Percentiles rank a stretch among this genome's conserved stretches.
Evolutionary conservation across 306 rosid genomes (phyloP).

Genomic region (Senna tora): DNA sequence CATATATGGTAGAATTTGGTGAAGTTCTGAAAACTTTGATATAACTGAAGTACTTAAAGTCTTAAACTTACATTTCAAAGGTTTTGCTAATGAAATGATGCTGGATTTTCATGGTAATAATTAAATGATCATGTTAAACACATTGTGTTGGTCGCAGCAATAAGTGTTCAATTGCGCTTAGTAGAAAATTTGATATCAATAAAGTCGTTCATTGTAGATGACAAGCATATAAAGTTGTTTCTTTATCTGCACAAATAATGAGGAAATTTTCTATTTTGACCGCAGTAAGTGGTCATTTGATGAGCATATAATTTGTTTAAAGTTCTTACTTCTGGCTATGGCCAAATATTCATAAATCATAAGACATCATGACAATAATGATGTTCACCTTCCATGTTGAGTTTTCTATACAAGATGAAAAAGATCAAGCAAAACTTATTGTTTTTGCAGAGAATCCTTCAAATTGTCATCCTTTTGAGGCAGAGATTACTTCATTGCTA

Average conservation of each 20-base stretch:
- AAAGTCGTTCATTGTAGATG: not conserved
- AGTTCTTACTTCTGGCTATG: not conserved
- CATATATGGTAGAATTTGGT: not conserved
- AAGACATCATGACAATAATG: not conserved
- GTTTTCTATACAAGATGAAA: slow-evolving; percentile 16
- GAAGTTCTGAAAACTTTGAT: slow-evolving; percentile 5
- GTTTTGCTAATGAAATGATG: slow-evolving; percentile 16
- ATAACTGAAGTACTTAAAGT: not conserved
- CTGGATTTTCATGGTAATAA: slow-evolving; percentile 1
- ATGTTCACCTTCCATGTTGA: not conserved
- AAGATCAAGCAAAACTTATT: slow-evolving; percentile 20
- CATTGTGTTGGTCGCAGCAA: not conserved
- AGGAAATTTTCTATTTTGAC: slow-evolving; percentile 1
- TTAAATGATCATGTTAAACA: not conserved
- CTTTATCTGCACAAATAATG: not conserved
- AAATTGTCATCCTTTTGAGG: slow-evolving; percentile 70
- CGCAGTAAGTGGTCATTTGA: not conserved
- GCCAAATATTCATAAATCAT: not conserved
- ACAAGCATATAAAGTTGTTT: not conserved
- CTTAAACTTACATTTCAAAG: not conserved
- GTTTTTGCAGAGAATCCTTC: slow-evolving; percentile 50
- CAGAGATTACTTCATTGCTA: slow-evolving; percentile 57
- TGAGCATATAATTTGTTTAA: not conserved
- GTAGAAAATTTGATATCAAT: not conserved
- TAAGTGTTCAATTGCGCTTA: not conserved